Evolutionary conservation across 257 asterid species (phyloP), one percentile per base, ranked within the genome.

Genomic region (Solanum virginianum): DNA sequence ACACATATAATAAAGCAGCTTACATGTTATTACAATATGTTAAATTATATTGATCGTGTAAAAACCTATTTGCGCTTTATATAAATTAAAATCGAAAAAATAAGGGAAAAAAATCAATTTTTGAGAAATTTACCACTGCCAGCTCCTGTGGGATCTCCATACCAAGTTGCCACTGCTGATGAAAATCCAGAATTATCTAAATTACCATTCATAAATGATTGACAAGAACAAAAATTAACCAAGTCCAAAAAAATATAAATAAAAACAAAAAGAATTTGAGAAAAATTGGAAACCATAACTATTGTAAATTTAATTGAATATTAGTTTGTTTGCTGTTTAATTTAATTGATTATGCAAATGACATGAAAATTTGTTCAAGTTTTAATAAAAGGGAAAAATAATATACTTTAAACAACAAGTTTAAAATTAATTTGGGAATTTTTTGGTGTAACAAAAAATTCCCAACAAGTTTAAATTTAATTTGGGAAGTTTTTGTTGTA

Each of bases 101-200:
- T 32, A 2, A 2, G 1, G 0, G 0, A 16, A 56, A 18, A 57
- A 57, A 17, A 36, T 36, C 15, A 1, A 8, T 16, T 10, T 36
- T 69, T 1, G 0, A 69, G 24, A 36, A 41, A 7, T 17, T 32
- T 36, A 70, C 80, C 80, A 70, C 80, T 70, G 49, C 80, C 80
- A 70, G 80, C 29, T 39, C 80, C 80, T 18, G 54, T 70, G 5
- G 54, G 80, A 70, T 41, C 29, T 70, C 75, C 75, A 49, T 85
- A 85, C 84, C 87, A 85, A 26, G 82, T 60, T 60, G 80, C 80
- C 26, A 63, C 56, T 22, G 87, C 87, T 74, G 84, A 81, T 24
- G 79, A 69, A 39, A 69, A 39, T 39, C 26, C 43, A 51, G 3
- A 3, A 39, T 51, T 15, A 69, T 16, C 45, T 24, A 51, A 24